A percentile compares a stretch with the other conserved stretches of the same genome.
These are phyloP conservation scores for Alternaria infectoria DNA, from an alignment of 2,329 filamentous ascomycete species.

Conservation along the genomic window DNA sequence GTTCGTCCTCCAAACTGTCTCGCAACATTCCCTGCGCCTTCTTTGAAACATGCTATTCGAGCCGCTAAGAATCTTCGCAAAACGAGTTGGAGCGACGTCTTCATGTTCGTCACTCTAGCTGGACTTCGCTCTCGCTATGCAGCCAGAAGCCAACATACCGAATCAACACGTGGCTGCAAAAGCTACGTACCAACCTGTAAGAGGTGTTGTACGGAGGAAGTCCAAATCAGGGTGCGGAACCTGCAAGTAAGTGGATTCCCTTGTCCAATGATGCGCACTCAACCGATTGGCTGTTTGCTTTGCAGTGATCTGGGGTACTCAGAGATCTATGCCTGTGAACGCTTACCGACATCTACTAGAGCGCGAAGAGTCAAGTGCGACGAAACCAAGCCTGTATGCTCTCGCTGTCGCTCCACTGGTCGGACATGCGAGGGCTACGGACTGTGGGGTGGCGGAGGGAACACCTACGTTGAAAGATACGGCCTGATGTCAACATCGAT, in stretches of 20 bases:
- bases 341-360: constrained; percentile 13
- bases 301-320: not conserved
- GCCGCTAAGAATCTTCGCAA: not conserved
- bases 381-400: constrained; percentile 47
- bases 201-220: not conserved
- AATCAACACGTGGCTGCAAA: not conserved
- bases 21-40: not conserved
- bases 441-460: constrained; percentile 49
- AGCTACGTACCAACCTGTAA: not conserved
- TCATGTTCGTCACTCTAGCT: not conserved
- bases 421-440: constrained; percentile 54
- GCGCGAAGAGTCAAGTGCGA: constrained; percentile 45
- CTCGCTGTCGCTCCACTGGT: constrained; percentile 45
- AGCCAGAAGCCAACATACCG: not conserved
- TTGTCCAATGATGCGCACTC: not conserved
- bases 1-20: not conserved
- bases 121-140: not conserved
- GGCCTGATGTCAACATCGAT: not conserved
- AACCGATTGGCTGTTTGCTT: not conserved
- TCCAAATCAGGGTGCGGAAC: constrained; percentile 9
- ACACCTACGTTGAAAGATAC: constrained; percentile 14
- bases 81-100: not conserved
- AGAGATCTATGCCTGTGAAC: not conserved
- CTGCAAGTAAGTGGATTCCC: constrained; percentile 8
- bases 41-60: not conserved